Conservation (phyloP, 208 protist genomes). For the Endotrypanum monterogeii region DNA sequence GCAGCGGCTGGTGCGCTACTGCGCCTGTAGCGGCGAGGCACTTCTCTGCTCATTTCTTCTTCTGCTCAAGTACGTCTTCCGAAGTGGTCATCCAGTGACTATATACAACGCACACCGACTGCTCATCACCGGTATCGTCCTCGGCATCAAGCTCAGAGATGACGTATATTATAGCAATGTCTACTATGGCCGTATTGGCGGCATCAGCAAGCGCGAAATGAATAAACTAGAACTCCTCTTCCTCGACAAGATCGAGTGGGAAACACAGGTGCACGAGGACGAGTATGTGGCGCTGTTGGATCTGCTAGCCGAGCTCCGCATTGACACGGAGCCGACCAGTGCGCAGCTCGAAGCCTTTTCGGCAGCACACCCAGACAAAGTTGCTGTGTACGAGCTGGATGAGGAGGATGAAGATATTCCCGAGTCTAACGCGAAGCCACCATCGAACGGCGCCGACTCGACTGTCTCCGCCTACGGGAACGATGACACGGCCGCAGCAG, state of each 20-base stretch:
- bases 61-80: slow-evolving; percentile 82
- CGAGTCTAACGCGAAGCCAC: slow-evolving; percentile 17
- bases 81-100: slow-evolving; percentile 77
- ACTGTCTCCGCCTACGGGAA: neutral
- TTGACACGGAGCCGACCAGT: slow-evolving; percentile 22
- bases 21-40: slow-evolving; percentile 78
- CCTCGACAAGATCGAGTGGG: slow-evolving; percentile 76
- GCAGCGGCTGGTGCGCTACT: slow-evolving; percentile 86
- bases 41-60: slow-evolving; percentile 90
- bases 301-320: slow-evolving; percentile 37
- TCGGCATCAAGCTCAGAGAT: slow-evolving; percentile 94
- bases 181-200: slow-evolving; percentile 93
- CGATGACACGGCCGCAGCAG: neutral
- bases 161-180: slow-evolving; percentile 93
- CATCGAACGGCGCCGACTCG: neutral
- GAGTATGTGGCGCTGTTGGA: slow-evolving; percentile 53
- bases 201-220: slow-evolving; percentile 83
- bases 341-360: slow-evolving; percentile 38
- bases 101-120: slow-evolving; percentile 93
- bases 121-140: slow-evolving; percentile 86
- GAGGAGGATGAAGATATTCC: slow-evolving; percentile 30
- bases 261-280: slow-evolving; percentile 61
- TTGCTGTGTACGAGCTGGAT: slow-evolving; percentile 30
- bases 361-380: slow-evolving; percentile 24
- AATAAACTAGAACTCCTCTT: slow-evolving; percentile 93